Evolutionary conservation across 176 grass and related monocot genomes (phyloP).

Genomic region (Oryza longistaminata): DNA sequence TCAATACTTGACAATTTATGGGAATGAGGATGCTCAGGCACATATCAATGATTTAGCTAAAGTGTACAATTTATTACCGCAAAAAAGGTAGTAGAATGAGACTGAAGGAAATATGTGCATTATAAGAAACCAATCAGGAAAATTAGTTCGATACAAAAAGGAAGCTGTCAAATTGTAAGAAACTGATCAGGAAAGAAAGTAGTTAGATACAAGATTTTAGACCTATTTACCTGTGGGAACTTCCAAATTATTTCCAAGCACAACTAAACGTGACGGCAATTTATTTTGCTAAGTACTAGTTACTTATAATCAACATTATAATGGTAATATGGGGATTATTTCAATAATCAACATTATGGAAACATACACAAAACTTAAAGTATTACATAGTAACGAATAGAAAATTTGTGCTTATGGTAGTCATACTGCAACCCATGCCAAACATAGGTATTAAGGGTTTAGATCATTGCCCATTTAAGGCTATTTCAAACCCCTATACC

Average conservation of each 20-base stretch:
- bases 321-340: not conserved
- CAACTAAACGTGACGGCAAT: not conserved
- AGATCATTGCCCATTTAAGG: not conserved
- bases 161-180: too few species aligned
- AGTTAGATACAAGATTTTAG: not conserved
- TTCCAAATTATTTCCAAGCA: not conserved
- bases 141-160: not conserved
- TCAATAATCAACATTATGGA: not conserved
- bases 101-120: not conserved
- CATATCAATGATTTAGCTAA: not conserved
- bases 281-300: not conserved
- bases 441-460: not conserved
- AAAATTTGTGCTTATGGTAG: not conserved
- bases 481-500: not conserved
- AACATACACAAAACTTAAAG: not conserved
- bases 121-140: not conserved
- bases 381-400: not conserved
- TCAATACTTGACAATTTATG: not conserved
- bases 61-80: not conserved
- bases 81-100: not conserved
- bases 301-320: not conserved
- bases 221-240: not conserved
- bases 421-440: not conserved
- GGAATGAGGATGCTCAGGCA: not conserved
- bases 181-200: not conserved